These are phyloP conservation scores for Lipomyces sp. DNA, from an alignment of 805 yeast species.

Conservation along the genomic window DNA sequence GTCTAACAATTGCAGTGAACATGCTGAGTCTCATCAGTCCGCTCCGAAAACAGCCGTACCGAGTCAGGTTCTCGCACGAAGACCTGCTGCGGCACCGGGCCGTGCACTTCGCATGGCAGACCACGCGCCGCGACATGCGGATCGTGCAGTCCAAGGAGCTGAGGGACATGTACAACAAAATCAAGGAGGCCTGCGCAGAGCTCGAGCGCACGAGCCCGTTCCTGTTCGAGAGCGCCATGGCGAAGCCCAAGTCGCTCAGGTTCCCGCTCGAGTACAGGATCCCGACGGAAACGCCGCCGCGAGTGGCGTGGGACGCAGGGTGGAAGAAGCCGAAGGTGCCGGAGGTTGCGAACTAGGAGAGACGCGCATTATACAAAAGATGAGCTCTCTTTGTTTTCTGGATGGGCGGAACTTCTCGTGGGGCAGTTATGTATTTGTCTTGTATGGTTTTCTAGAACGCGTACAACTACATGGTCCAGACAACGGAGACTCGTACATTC, in stretches of 20 bases:
- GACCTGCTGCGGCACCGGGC: constrained; percentile 82
- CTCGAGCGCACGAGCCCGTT: constrained; percentile 47
- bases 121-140: constrained; percentile 54
- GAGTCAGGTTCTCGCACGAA: constrained; percentile 70
- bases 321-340: constrained; percentile 34
- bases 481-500: no score
- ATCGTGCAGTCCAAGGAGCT: constrained; percentile 38
- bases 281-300: constrained; percentile 88
- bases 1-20: constrained; percentile 46
- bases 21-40: constrained; percentile 83
- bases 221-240: constrained; percentile 62
- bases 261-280: constrained; percentile 82
- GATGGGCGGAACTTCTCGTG: no score
- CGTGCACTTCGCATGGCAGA: constrained; percentile 78
- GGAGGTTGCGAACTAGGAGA: not conserved
- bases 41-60: constrained; percentile 79
- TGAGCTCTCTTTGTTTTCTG: not conserved
- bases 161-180: constrained; percentile 59
- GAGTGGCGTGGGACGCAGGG: constrained; percentile 66
- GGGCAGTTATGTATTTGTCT: no score
- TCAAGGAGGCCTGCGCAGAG: constrained; percentile 69
- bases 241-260: constrained; percentile 52
- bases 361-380: not conserved
- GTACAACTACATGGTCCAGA: no score
- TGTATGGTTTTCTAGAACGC: no score